These are phyloP conservation scores for Solanum raphanifolium DNA, from an alignment of 257 asterid genomes.

Conservation along the genomic window DNA sequence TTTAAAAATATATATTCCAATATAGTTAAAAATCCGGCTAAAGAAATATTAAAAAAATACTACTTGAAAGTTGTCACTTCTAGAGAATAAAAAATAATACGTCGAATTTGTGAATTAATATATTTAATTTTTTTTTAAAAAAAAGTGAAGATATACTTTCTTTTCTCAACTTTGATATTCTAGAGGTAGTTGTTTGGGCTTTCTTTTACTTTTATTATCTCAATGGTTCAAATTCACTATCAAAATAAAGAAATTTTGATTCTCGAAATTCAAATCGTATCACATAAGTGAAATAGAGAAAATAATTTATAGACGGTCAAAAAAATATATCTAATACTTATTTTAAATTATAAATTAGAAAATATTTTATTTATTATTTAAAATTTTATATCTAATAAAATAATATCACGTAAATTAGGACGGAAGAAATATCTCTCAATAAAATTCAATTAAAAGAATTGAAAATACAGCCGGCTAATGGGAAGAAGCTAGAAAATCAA, in stretches of 20 bases:
- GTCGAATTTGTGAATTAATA: background rate
- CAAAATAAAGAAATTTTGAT: no score
- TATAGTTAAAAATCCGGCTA: no score
- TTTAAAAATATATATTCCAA: no score
- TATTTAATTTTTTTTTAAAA: no score
- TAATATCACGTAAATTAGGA: accelerated
- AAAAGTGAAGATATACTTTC: background rate
- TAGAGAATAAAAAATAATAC: background rate
- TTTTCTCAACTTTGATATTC: background rate
- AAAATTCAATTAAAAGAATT: background rate
- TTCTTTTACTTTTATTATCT: background rate
- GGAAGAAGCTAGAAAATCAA: background rate
- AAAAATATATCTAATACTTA: no score
- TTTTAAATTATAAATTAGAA: accelerated
- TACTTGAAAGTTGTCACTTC: background rate
- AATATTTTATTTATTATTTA: background rate
- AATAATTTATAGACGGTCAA: no score
- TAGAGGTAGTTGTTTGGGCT: background rate
- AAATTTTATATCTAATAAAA: background rate
- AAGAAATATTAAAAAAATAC: no score
- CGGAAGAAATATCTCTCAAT: background rate
- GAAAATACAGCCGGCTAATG: background rate
- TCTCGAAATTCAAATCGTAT: no score
- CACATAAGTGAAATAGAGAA: no score
- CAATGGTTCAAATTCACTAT: no score